A percentile compares a stretch with the other conserved stretches of the same genome.
phyloP scores from a whole-genome alignment of 2,329 filamentous ascomycete species.

The Chrysosporium keratinophilum region DNA sequence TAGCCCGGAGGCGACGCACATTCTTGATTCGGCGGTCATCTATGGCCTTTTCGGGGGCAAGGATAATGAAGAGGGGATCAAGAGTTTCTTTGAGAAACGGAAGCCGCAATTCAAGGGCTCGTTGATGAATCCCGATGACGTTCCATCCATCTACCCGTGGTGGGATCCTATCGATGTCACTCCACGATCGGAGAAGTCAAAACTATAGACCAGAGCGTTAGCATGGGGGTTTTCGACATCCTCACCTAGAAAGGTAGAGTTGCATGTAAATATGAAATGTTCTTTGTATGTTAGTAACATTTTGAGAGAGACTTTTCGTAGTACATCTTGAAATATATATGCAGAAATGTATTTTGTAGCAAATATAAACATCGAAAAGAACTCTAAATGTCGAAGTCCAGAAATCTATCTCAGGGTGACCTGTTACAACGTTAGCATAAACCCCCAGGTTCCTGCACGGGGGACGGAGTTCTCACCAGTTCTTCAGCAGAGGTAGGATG shows the following conservation, averaged over 20 bases:
- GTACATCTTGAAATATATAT: background rate
- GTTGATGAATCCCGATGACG: constrained; percentile 45
- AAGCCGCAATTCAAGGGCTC: constrained; percentile 48
- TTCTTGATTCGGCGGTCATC: constrained; percentile 49
- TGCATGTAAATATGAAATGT: background rate
- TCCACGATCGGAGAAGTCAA: constrained; percentile 2
- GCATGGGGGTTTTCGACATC: background rate
- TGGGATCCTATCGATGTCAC: constrained; percentile 48
- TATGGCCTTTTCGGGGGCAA: constrained; percentile 35
- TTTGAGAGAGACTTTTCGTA: background rate
- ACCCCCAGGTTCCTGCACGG: background rate
- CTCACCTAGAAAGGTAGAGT: background rate
- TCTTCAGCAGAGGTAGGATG: constrained; percentile 69
- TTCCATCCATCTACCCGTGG: constrained; percentile 56
- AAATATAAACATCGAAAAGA: constrained; percentile 7
- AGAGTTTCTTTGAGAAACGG: constrained; percentile 61
- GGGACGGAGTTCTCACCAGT: constrained; percentile 41
- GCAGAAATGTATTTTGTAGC: background rate
- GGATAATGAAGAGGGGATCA: constrained; percentile 58
- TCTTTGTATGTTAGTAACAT: background rate
- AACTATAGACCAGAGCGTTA: constrained; percentile 4
- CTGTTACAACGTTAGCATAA: constrained; percentile 11
- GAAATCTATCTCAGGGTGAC: constrained; percentile 23
- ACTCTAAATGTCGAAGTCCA: background rate
- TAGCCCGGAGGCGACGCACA: constrained; percentile 57